These are phyloP conservation scores for Mallotus repandus DNA, from an alignment of 441 rosid genomes.

Conservation along the genomic window DNA sequence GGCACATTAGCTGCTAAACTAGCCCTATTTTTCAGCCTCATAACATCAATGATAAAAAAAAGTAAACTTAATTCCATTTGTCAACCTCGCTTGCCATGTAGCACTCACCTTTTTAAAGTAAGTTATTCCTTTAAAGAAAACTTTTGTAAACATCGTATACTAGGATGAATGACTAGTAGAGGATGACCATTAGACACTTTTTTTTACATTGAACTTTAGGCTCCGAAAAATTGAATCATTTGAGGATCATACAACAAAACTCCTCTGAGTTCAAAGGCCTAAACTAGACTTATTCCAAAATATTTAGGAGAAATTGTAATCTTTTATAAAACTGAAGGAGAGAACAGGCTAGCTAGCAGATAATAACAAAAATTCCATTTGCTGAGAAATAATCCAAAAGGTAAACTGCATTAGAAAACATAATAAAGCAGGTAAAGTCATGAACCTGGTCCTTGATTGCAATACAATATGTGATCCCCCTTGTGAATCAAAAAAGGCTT, in stretches of 20 bases:
- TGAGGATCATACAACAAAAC: not conserved
- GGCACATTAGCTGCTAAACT: not conserved
- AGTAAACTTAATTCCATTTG: not conserved
- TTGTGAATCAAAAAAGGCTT: conserved; percentile 50
- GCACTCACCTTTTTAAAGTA: not conserved
- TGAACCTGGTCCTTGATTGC: conserved; percentile 68
- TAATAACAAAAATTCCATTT: not conserved
- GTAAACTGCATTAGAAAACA: not conserved
- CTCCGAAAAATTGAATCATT: not conserved
- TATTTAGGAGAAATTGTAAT: not conserved
- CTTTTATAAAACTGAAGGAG: not conserved
- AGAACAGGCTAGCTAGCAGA: not conserved
- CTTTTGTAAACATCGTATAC: not conserved
- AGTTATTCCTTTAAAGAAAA: not conserved
- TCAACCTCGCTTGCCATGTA: not conserved
- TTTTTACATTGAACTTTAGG: not conserved
- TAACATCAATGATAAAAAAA: not conserved
- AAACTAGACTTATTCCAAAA: not conserved
- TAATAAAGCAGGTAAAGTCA: conserved; percentile 16
- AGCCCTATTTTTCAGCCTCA: not conserved
- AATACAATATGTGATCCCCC: conserved; percentile 48
- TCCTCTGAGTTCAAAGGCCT: not conserved
- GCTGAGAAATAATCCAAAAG: too few species aligned
- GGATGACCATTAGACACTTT: not conserved
- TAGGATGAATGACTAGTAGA: not conserved